Base-by-base conservation (phyloP, 192 early-diverging fungal species). In the Mortierella alpina region DNA sequence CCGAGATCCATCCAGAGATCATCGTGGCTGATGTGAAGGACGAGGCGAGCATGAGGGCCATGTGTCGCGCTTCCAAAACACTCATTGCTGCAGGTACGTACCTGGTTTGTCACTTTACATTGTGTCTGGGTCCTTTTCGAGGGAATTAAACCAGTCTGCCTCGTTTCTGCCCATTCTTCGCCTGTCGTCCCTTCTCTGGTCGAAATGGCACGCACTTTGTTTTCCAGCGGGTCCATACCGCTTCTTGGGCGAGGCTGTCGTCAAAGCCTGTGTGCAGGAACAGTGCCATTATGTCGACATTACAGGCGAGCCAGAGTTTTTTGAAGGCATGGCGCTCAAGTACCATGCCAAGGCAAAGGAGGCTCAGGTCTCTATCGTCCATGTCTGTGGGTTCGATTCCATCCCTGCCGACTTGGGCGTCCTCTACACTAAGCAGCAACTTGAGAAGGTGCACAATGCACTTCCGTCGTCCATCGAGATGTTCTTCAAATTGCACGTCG, bases 381-480 rank as follows among this genome's bases (percentile, higher is more conserved):
- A 90, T 17, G 85, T 88, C 10, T 93, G 92, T 68, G 58, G 59
- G 47, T 74, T 79, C 57, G 68, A 69, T 45, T 83, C 85, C 60
- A 82, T 93, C n/a, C 92, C 92, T 46, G 84, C 86, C 4, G 92
- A 93, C 73, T 66, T 92, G 59, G 92, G 91, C 20, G 84, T 88
- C 13, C 64, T 92, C 14, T 90, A 77, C 65, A 84, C 81, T 12
- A 93, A 93, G 63, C 68, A 82, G 8, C 73, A 86, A 45, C 84
- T 90, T 49, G 49, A 77, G 31, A 70, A 67, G 11, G 12, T 54
- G 7, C 70, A 84, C 20, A 39, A 63, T 12, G 81, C 79, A 44
- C 68, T 85, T 6, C 87, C 88, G 2, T 77, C 89, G 23, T 70
- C 72, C 42, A 87, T 89, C 31, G 92, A 93, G 66, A 88, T 91